Conservation (phyloP, 2,329 filamentous ascomycete species). For the Oidium heveae region DNA sequence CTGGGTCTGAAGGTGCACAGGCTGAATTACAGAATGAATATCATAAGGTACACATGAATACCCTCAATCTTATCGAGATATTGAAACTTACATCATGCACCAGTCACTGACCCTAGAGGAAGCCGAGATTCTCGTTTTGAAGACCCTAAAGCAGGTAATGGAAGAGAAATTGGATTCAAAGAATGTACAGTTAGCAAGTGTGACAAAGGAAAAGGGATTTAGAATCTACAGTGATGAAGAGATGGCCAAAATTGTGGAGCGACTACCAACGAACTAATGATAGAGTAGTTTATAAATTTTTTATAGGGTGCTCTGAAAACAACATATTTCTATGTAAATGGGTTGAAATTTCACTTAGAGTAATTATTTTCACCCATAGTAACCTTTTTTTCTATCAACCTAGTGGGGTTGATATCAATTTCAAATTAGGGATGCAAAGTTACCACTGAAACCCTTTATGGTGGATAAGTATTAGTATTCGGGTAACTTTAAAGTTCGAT, state of each 20-base stretch:
- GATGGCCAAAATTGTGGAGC: constrained; percentile 79
- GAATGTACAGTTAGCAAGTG: constrained; percentile 94
- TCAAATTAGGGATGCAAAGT: no score
- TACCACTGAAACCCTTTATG: no score
- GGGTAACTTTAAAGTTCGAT: no score
- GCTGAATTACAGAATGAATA: constrained; percentile 97
- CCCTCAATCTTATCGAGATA: not conserved
- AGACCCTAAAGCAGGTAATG: constrained; percentile 99
- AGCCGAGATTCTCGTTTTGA: constrained; percentile 83
- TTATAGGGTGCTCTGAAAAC: no score
- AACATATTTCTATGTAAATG: not conserved
- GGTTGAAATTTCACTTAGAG: not conserved
- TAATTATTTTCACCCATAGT: no score
- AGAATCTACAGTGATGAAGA: constrained; percentile 96
- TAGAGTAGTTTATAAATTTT: no score
- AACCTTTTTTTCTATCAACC: no score
- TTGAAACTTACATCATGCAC: constrained; percentile 5
- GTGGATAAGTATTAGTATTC: no score
- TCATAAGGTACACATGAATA: constrained; percentile 40
- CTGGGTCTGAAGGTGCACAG: constrained; percentile 88
- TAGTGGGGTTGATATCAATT: no score
- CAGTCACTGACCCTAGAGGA: constrained; percentile 74
- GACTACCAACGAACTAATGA: constrained; percentile 39
- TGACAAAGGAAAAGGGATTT: constrained; percentile 94
- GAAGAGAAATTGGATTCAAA: constrained; percentile 98